Evolutionary conservation across 192 early-diverging fungal species (phyloP).

Genomic region (Anaeromyces robustus): DNA sequence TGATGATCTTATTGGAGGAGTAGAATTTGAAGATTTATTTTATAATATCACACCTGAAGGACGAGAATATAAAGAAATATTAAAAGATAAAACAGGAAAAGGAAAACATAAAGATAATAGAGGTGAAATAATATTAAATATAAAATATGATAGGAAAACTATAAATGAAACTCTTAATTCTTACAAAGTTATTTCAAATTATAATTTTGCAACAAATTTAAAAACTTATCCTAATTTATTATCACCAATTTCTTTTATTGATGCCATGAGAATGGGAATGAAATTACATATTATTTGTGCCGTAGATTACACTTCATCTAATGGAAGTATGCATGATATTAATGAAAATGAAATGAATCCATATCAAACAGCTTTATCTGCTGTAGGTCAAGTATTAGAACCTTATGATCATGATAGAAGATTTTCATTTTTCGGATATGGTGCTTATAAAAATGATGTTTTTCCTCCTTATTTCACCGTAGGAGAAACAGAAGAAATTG

Average conservation of each 20-base stretch:
- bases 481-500: not conserved
- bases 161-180: not conserved
- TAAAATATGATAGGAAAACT: not conserved
- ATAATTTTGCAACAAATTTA: not conserved
- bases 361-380: not conserved
- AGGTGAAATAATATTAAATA: not conserved
- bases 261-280: not conserved
- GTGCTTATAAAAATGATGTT: not conserved
- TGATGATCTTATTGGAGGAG: not conserved
- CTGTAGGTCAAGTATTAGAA: not conserved
- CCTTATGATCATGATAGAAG: not conserved
- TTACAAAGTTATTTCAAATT: not conserved
- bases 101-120: not conserved
- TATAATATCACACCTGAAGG: not conserved
- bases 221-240: not conserved
- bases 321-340: not conserved
- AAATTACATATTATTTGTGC: not conserved
- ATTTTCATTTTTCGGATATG: not conserved
- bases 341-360: not conserved
- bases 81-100: not conserved
- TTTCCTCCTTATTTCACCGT: not conserved
- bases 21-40: not conserved
- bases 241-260: not conserved
- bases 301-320: not conserved
- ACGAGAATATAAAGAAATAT: not conserved